These are phyloP conservation scores for Austroboletus eburneus DNA, from an alignment of 768 basidiomycete genomes.

Conservation along the genomic window DNA sequence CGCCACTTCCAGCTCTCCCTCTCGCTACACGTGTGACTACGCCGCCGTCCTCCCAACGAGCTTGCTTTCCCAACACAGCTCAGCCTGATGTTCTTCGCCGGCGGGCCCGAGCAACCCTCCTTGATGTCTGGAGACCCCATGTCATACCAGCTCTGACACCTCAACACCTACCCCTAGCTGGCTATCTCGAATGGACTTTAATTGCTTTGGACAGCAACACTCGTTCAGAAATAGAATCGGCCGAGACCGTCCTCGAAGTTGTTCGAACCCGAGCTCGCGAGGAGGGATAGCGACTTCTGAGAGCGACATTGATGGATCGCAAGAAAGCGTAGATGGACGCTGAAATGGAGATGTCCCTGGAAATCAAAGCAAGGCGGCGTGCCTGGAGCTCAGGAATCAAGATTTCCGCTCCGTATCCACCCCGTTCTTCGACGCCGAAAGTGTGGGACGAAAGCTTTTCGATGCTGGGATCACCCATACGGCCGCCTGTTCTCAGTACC, in stretches of 20 bases:
- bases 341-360: too few relatives aligned
- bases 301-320: neutral
- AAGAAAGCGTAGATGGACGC: too few relatives aligned
- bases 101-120: too few relatives aligned
- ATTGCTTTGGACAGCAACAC: constrained; percentile 14
- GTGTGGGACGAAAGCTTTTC: constrained; percentile 17
- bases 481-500: constrained; percentile 25
- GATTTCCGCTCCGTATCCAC: constrained; percentile 30
- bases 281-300: too few relatives aligned
- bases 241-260: constrained; percentile 5
- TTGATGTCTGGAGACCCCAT: constrained; percentile 62
- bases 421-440: constrained; percentile 1
- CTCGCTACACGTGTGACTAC: too few relatives aligned
- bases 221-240: constrained; percentile 16
- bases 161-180: constrained; percentile 32
- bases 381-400: constrained; percentile 60
- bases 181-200: too few relatives aligned
- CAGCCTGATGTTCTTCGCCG: constrained; percentile 40
- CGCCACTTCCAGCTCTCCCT: constrained; percentile 29
- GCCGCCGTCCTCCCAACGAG: constrained; percentile 16
- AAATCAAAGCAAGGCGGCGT: too few relatives aligned
- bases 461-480: neutral
- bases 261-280: neutral
- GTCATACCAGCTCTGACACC: constrained; percentile 49
- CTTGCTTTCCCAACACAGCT: constrained; percentile 5